phyloP scores from a whole-genome alignment of 345 rosid species.

The Citrus sp. region DNA sequence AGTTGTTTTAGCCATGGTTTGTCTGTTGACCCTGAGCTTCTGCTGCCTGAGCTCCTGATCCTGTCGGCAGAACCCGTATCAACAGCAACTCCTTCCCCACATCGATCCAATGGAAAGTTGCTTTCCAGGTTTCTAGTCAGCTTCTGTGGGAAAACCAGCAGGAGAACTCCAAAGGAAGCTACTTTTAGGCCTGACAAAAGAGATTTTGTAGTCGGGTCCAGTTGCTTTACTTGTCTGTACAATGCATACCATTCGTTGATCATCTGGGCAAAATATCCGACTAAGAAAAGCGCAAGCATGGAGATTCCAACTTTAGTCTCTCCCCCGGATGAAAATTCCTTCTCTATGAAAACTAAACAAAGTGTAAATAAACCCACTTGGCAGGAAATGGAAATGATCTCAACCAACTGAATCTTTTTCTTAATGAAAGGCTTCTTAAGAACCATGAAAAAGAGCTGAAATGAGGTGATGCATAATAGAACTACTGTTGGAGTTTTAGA shows the following conservation, averaged over 20 bases:
- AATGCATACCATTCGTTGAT: slow-evolving; percentile 70
- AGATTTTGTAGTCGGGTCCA: slow-evolving; percentile 47
- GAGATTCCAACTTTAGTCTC: slow-evolving; percentile 56
- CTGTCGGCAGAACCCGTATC: slow-evolving; percentile 40
- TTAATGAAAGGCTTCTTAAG: slow-evolving; percentile 94
- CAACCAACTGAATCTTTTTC: slow-evolving; percentile 86
- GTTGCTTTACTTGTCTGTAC: slow-evolving; percentile 56
- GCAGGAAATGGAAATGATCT: slow-evolving; percentile 58
- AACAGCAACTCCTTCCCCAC: slow-evolving; percentile 25
- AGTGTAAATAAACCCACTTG: slow-evolving; percentile 59
- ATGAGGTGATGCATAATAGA: slow-evolving; percentile 58
- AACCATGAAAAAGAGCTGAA: slow-evolving; percentile 83
- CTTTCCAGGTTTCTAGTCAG: slow-evolving; percentile 37
- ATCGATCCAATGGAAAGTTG: slow-evolving; percentile 35
- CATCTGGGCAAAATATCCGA: slow-evolving; percentile 60
- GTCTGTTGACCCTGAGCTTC: slow-evolving; percentile 61
- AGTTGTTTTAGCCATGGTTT: slow-evolving; percentile 73
- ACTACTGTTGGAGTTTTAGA: slow-evolving; percentile 46
- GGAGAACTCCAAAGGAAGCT: slow-evolving; percentile 59
- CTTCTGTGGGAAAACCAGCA: slow-evolving; percentile 48
- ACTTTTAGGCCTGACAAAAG: slow-evolving; percentile 57
- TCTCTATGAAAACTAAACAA: slow-evolving; percentile 43
- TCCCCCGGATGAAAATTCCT: slow-evolving; percentile 31
- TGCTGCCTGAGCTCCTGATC: slow-evolving; percentile 46
- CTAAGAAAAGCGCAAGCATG: slow-evolving; percentile 62